These are phyloP conservation scores for Nicotiana tomentosiformis DNA, from an alignment of 257 asterid genomes.

Conservation along the genomic window DNA sequence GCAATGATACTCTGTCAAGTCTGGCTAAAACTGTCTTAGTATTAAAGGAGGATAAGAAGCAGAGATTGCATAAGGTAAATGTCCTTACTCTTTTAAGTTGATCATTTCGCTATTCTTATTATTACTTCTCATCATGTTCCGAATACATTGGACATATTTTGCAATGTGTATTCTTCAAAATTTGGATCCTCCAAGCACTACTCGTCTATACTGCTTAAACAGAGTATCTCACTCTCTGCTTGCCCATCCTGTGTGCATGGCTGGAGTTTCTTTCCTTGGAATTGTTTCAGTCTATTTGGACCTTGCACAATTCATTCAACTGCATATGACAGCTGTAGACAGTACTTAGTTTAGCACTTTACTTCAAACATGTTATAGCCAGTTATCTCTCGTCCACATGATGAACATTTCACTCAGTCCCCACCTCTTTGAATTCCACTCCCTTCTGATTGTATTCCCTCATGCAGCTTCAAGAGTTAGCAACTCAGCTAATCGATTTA, in stretches of 20 bases:
- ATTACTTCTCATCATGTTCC: background rate
- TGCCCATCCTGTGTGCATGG: background rate
- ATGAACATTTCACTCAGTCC: background rate
- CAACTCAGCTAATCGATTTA: slow-evolving; percentile 80
- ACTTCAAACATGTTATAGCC: background rate
- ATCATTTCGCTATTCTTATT: background rate
- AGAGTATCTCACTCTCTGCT: background rate
- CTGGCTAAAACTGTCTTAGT: slow-evolving; percentile 75
- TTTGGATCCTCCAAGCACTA: background rate
- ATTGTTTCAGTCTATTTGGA: background rate
- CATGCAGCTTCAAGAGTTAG: slow-evolving; percentile 91
- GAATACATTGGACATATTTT: background rate
- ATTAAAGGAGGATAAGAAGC: slow-evolving; percentile 73
- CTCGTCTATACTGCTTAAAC: background rate
- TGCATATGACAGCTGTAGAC: background rate
- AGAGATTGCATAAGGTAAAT: slow-evolving; percentile 76
- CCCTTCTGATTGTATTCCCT: slow-evolving; percentile 8
- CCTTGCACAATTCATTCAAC: background rate
- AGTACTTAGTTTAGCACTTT: background rate
- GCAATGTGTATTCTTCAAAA: background rate
- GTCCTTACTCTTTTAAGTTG: background rate
- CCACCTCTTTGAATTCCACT: background rate
- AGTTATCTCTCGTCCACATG: background rate
- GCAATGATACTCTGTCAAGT: slow-evolving; percentile 74
- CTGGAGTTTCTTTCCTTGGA: slow-evolving; percentile 2